A percentile compares a stretch with the other conserved stretches of the same genome.
phyloP scores from a whole-genome alignment of 2,329 filamentous ascomycete species.

The Penicillium frequentans region DNA sequence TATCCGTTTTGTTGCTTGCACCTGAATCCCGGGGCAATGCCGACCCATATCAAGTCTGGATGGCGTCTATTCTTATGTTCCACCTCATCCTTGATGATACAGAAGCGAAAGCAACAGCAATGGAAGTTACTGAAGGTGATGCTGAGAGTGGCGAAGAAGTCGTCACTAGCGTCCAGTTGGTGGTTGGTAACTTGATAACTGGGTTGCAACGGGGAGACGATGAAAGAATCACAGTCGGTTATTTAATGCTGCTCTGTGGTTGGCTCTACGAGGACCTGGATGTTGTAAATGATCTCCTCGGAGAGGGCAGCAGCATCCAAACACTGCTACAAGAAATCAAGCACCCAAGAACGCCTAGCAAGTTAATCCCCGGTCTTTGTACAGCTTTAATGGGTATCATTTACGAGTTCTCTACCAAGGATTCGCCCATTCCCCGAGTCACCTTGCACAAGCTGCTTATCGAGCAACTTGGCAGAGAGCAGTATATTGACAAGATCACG shows the following conservation, averaged over 20 bases:
- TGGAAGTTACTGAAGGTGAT: constrained; percentile 85
- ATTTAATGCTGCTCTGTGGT: constrained; percentile 81
- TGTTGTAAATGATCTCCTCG: constrained; percentile 88
- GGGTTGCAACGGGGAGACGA: constrained; percentile 76
- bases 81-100: constrained; percentile 80
- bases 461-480: constrained; percentile 77
- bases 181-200: constrained; percentile 81
- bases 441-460: constrained; percentile 78
- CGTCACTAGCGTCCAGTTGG: constrained; percentile 85
- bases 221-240: constrained; percentile 75
- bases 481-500: constrained; percentile 79
- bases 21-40: constrained; percentile 59
- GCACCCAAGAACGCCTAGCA: constrained; percentile 59
- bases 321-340: constrained; percentile 75
- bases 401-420: constrained; percentile 97
- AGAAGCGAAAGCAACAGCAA: constrained; percentile 75
- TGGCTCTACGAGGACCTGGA: constrained; percentile 93
- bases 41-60: constrained; percentile 88
- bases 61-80: constrained; percentile 82
- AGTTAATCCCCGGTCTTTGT: constrained; percentile 76
- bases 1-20: constrained; percentile 76
- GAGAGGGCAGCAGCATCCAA: constrained; percentile 90
- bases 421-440: constrained; percentile 82
- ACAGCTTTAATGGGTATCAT: constrained; percentile 81
- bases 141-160: constrained; percentile 89